Base-by-base conservation (phyloP, 164 flowering plant species). In the Kingdonia uniflora region DNA sequence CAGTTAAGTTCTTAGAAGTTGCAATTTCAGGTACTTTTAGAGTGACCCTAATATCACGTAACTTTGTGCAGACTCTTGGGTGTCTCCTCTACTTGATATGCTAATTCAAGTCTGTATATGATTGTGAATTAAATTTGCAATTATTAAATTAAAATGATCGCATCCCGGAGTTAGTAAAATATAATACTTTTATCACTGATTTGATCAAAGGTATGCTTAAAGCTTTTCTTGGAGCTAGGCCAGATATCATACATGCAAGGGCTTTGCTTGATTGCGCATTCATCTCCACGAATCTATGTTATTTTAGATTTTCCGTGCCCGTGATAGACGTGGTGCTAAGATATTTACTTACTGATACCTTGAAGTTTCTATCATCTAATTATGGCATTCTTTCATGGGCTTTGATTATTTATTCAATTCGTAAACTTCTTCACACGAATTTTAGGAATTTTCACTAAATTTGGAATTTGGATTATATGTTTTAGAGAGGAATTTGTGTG, bases 231-330 rank as follows among this genome's bases (percentile, higher is more conserved):
- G 87, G 81, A 14, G 75, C 63, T 74, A 73, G 99, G 79, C 99
- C 97, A 72, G 97, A 94, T 73, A 87, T 94, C 84, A 85, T 85
- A 73, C 99, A 94, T 96, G 99, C 95, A 89, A 94, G 97, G 72
- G 76, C 85, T 87, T 81, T 83, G 92, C 94, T 85, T 81, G 86
- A 83, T 89, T 83, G 84, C 90, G 74, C 86, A 79, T 82, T 85
- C 80, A 78, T 82, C 91, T 78, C 77, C 79, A 81, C 83, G 80
- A 86, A 71, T 56, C 78, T 87, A 85, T 89, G 95, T 88, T 87
- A 82, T 87, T 71, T 60, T 87, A 91, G 95, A 84, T 71, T 64
- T 65, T 69, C 52, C 43, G 63, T 65, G 63, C 64, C 78, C 63
- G 59, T 70, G 72, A 25, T 54, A 69, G 54, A 66, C 60, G 62